Base-by-base conservation (phyloP, 1,284 basidiomycete genomes). In the Ceratorhiza oryzae-sativae region DNA sequence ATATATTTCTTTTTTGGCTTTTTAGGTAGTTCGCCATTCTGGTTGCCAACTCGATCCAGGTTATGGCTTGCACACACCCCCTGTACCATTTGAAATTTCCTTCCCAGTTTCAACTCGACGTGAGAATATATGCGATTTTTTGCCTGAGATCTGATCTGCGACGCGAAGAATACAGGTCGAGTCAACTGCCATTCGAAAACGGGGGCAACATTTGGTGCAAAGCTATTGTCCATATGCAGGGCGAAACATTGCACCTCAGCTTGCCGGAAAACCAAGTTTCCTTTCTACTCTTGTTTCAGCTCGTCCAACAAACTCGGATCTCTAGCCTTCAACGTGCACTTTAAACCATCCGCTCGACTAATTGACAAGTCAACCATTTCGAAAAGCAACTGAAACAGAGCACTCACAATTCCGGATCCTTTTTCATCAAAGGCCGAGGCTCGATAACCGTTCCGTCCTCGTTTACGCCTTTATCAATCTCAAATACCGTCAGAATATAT, bases 401-500 rank as follows among this genome's bases (percentile, higher is more conserved):
- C 2, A 46, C 45, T 46, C 15, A 45, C 59, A 41, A 48, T 9
- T 46, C 59, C 3, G 59, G 45, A 30, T 61, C 41, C 10, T 61
- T 46, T n/a, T 61, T 46, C 41, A 61, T 48, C 42, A 61, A 13
- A 46, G n/a, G 13, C 1, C 10, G 45, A 23, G 65, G 65, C 41
- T 68, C 53, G n/a, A 68, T 68, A 15, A 56, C 42, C 10, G 25
- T 59, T 27, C 68, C 68, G 39, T 39, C 55, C 15, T 59, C 30
- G 23, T 60, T 49, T 10, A 36, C 10, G 0, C 55, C 68, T 34
- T 71, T 71, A 23, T n/a, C 45, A 15, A 71, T 45, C 13, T 71
- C 68, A 23, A 71, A 71, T 32, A 34, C 56, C 8, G 56, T 60
- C 25, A 71, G 34, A 18, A 49, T 71, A 32, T 59, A 49, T 48